A percentile compares a stretch with the other conserved stretches of the same genome.
These are phyloP conservation scores for Amoebophrya sp. DNA, from an alignment of 169 alveolate species.

Conservation along the genomic window DNA sequence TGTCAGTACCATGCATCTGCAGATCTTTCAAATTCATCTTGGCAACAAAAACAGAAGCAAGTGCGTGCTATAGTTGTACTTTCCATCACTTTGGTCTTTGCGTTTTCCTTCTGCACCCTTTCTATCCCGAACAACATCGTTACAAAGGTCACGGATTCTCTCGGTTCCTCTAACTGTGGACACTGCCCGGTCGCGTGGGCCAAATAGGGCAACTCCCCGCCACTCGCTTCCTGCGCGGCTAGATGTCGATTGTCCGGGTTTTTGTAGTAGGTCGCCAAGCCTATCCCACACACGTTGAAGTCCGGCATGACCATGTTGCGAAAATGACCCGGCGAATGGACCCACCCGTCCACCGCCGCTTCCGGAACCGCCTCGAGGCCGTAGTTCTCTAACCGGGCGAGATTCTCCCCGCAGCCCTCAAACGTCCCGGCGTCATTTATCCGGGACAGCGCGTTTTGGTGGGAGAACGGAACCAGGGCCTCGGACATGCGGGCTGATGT, in stretches of 20 bases:
- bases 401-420: slow-evolving; percentile 27
- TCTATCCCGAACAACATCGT: background rate
- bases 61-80: background rate
- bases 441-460: slow-evolving; percentile 2
- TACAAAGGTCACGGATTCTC: background rate
- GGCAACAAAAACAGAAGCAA: background rate
- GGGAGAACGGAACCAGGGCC: background rate
- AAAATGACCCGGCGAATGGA: background rate
- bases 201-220: background rate
- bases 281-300: background rate
- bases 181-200: background rate
- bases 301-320: background rate
- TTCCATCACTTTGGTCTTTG: background rate
- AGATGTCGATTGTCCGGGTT: too few species aligned
- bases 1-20: too few species aligned
- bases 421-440: background rate
- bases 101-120: background rate
- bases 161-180: background rate
- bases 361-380: background rate
- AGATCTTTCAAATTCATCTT: too few species aligned
- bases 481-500: background rate
- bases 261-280: background rate
- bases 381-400: slow-evolving; percentile 2
- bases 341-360: background rate
- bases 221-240: too few species aligned